Evolutionary conservation across 2,329 filamentous ascomycete genomes (phyloP).

Genomic region (Aspergillus sp.): DNA sequence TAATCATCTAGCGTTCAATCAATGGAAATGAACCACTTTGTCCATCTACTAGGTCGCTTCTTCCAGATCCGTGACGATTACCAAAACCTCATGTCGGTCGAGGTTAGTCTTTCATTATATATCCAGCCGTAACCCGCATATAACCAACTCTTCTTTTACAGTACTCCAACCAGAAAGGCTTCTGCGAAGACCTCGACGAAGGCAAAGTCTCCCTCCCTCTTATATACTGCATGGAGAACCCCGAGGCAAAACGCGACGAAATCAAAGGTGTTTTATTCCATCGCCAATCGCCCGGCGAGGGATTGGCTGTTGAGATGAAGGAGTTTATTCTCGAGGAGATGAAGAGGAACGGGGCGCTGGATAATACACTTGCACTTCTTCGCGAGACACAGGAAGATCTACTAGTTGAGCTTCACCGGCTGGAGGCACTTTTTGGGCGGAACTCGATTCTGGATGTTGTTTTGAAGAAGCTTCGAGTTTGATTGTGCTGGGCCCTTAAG

Average conservation of each 20-base stretch:
- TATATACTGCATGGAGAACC: not conserved
- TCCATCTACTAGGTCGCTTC: slow-evolving; percentile 45
- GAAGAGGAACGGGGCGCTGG: not conserved
- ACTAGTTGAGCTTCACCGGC: not conserved
- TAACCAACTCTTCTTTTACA: slow-evolving; percentile 27
- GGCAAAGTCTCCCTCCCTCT: slow-evolving; percentile 68
- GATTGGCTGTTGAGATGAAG: not conserved
- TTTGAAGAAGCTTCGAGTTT: too few relatives aligned
- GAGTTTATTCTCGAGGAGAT: not conserved
- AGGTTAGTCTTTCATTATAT: not conserved
- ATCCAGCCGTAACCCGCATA: not conserved
- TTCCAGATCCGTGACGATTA: slow-evolving; percentile 60
- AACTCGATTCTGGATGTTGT: not conserved
- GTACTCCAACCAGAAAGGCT: slow-evolving; percentile 80
- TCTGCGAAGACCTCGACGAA: slow-evolving; percentile 54
- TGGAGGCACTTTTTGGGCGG: not conserved
- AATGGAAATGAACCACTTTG: slow-evolving; percentile 51
- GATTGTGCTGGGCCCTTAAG: too few relatives aligned
- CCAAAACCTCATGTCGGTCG: slow-evolving; percentile 60
- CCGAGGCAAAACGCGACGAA: not conserved
- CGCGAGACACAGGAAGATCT: not conserved
- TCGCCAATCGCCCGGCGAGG: not conserved
- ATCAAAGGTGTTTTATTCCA: not conserved
- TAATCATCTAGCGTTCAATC: too few relatives aligned
- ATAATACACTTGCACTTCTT: not conserved